Conservation (phyloP, 345 rosid genomes). For the Eucalyptus regnans region DNA sequence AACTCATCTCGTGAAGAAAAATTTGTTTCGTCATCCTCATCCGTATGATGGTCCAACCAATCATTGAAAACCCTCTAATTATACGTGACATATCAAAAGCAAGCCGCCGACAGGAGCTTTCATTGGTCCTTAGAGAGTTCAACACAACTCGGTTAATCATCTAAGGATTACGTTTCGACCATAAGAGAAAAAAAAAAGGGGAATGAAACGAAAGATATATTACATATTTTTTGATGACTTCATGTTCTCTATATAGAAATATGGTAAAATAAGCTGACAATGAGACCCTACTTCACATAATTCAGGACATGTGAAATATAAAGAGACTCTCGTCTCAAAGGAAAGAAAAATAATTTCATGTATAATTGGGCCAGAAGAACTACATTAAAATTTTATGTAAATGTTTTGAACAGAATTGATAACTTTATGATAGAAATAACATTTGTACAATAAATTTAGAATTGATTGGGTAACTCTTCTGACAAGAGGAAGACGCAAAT, state of each 20-base stretch:
- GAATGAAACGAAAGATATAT: not conserved
- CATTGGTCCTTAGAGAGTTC: not conserved
- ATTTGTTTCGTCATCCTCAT: not conserved
- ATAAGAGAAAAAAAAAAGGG: no score
- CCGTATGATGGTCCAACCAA: not conserved
- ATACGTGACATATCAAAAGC: not conserved
- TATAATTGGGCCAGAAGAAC: no score
- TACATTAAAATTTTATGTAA: rapidly evolving
- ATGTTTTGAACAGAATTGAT: no score
- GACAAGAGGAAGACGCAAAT: no score
- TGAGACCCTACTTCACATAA: no score
- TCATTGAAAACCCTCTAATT: not conserved
- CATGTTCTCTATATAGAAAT: not conserved
- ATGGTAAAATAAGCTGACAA: no score
- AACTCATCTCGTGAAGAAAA: not conserved
- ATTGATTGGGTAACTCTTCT: rapidly evolving
- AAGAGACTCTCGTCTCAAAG: no score
- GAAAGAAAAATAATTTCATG: no score
- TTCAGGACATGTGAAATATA: no score
- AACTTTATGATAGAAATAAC: no score
- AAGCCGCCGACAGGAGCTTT: not conserved
- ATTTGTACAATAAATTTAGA: no score
- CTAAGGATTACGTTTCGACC: no score
- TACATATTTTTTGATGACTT: not conserved
- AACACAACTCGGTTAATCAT: not conserved